Evolutionary conservation across 2,329 filamentous ascomycete species (phyloP), one percentile per base, ranked within the genome.

Genomic region (Apiospora phragmitis): DNA sequence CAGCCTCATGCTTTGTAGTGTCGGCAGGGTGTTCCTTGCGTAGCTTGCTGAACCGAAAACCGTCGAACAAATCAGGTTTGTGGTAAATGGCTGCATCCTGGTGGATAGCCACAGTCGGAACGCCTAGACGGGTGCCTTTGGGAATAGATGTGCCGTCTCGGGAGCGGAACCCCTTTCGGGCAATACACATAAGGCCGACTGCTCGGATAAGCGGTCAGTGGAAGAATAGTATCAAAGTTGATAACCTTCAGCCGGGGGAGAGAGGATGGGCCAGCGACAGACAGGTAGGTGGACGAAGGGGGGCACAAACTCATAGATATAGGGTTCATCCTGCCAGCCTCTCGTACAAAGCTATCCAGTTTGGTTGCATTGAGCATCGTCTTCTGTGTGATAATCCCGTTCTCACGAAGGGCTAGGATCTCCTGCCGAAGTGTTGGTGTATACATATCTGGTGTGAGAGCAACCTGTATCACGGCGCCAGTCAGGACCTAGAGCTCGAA

Each of bases 41-140:
- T n/a, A 66, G 29, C 21, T 29, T 42, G 43, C 51, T 55, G 14
- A 71, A 71, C 11, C 70, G 67, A 21, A 69, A 71, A 1, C 67
- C 67, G 32, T 71, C 67, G 18, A 71, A 69, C 26, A 8, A 43
- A 14, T 55, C 51, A 16, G 70, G 59, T 4, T 55, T 51, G 18
- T 67, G 42, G 32, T 69, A 71, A 7, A 69, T 11, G 7, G 24
- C 8, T 32, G 42, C n/a, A 29, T 71, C 67, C 11, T 69, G 49
- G 41, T 71, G 70, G 5, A 71, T 68, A 16, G 45, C 66, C n/a
- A 51, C 55, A 18, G 67, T 65, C 5, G 70, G 70, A n/a, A 71
- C 67, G 3, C 67, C 67, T 4, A 71, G 29, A 18, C 67, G 42
- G 14, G 55, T 69, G 6, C 70, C 70, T 8, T 68, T 68, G 5